Evolutionary conservation across 345 rosid genomes (phyloP), one percentile per base, ranked within the genome.

Genomic region (Citrus reticulata): DNA sequence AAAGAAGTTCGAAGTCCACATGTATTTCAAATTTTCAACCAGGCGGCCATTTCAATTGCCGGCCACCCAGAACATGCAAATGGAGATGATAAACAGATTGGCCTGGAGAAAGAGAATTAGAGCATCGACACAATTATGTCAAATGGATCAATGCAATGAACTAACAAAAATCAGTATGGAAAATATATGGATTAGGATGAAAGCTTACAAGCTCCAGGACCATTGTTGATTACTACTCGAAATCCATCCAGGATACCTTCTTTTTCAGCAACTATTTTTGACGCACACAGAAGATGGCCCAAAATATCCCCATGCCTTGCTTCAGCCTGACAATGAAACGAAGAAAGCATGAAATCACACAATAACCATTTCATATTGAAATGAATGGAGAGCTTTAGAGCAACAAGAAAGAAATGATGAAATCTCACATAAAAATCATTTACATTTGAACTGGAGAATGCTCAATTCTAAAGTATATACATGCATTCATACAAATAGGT

Each of bases 11-110:
- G 1, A 62, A 74, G 68, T 54, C 17, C 6, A 2, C 32, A 24
- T 46, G 24, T 16, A 57, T 32, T 66, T 69, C 58, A 46, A 57
- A 42, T 65, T 74, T 75, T 85, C 84, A 94, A 87, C 98, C 97
- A 11, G 98, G 95, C 19, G 98, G 97, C 98, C 97, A 94, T 79
- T 91, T 92, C 95, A 94, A 80, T 84, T 92, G 93, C 72, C 98
- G 83, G 57, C 98, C 98, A 1, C 97, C 99, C 25, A 94, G 84
- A 72, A 93, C 90, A 51, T 94, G 99, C 82, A 96, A 82, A 83
- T 94, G 99, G 61, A 96, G 93, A 86, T 94, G 97, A 86, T 90
- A 90, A 78, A 94, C 97, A 74, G 99, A 94, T 91, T 96, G 97
- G 80, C 97, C 99, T 93, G 88, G 29, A 81, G n/a, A 71, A 35